A percentile compares a stretch with the other conserved stretches of the same genome.
Conservation (phyloP, 345 rosid species). For the Camelina laxa region DNA sequence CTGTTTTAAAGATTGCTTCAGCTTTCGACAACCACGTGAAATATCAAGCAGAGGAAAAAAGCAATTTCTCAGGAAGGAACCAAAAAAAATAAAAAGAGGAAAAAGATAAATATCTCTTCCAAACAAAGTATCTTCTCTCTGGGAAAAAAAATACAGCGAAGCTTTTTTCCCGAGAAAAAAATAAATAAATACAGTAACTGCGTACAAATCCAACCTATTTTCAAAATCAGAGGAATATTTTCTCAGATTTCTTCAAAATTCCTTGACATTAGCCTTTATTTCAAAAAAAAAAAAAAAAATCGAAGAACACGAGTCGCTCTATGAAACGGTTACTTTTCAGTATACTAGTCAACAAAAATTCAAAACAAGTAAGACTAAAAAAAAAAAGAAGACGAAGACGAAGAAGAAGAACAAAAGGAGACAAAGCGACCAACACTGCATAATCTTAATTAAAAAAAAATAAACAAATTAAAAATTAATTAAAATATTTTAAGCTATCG, state of each 20-base stretch:
- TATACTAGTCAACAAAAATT: conserved; percentile 40
- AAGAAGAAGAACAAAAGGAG: conserved; percentile 10
- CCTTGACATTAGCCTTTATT: conserved; percentile 13
- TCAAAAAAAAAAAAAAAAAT: neutral
- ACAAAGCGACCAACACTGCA: conserved; percentile 30
- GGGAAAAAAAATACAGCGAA: conserved; percentile 16
- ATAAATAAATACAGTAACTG: neutral
- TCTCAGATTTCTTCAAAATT: conserved; percentile 22
- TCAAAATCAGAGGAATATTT: neutral
- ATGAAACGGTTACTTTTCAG: conserved; percentile 15
- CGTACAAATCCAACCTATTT: neutral
- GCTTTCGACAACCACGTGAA: conserved; percentile 47
- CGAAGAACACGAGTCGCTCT: conserved; percentile 11
- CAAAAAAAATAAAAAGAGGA: neutral
- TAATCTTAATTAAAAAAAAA: conserved; percentile 16
- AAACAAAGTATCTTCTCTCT: conserved; percentile 26
- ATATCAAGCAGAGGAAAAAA: conserved; percentile 17
- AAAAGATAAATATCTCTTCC: conserved; percentile 24
- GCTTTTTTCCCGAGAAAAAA: conserved; percentile 24
- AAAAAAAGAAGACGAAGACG: conserved; percentile 2
- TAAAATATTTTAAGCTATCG: conserved; percentile 9
- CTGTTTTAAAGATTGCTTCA: conserved; percentile 39
- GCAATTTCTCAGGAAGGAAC: conserved; percentile 15
- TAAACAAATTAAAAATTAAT: neutral
- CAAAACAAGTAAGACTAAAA: conserved; percentile 34